These are phyloP conservation scores for Mycena galericulata DNA, from an alignment of 768 basidiomycete genomes.

Conservation along the genomic window DNA sequence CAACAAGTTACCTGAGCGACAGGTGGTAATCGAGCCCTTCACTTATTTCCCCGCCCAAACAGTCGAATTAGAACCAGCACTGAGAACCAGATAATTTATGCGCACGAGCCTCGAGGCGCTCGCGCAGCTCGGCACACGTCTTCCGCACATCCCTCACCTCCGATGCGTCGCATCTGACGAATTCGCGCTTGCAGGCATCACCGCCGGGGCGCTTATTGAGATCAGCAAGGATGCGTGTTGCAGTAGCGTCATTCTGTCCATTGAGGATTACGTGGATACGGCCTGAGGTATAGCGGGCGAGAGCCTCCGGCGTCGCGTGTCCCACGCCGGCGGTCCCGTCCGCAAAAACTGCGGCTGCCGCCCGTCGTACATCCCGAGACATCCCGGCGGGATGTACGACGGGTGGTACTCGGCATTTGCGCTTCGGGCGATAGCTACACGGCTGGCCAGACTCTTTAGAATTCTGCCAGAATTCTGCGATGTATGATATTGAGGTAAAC, in stretches of 20 bases:
- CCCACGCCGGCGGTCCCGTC: slow-evolving; percentile 37
- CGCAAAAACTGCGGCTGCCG: slow-evolving; percentile 30
- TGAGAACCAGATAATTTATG: slow-evolving; percentile 48
- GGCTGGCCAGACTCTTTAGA: no score
- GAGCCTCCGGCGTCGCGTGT: slow-evolving; percentile 44
- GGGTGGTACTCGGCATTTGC: slow-evolving; percentile 30
- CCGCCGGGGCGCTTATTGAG: slow-evolving; percentile 38
- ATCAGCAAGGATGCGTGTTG: slow-evolving; percentile 42
- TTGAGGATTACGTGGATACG: slow-evolving; percentile 51
- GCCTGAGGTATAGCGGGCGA: slow-evolving; percentile 49
- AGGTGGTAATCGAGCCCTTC: slow-evolving; percentile 50
- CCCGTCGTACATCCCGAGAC: no score
- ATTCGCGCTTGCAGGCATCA: slow-evolving; percentile 41
- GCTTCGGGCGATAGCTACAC: slow-evolving; percentile 21
- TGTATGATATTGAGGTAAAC: no score
- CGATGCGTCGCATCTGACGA: slow-evolving; percentile 48
- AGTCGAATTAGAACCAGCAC: slow-evolving; percentile 43
- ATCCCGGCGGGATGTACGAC: slow-evolving; percentile 15
- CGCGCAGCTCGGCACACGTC: slow-evolving; percentile 39
- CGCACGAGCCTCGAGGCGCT: slow-evolving; percentile 45
- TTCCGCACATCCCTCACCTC: slow-evolving; percentile 47
- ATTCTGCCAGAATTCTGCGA: no score
- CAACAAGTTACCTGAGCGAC: slow-evolving; percentile 39
- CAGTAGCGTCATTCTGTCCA: slow-evolving; percentile 47
- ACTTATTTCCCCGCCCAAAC: slow-evolving; percentile 44